phyloP scores from a whole-genome alignment of 495 filamentous ascomycete genomes.

The Aeminium ludgeri region DNA sequence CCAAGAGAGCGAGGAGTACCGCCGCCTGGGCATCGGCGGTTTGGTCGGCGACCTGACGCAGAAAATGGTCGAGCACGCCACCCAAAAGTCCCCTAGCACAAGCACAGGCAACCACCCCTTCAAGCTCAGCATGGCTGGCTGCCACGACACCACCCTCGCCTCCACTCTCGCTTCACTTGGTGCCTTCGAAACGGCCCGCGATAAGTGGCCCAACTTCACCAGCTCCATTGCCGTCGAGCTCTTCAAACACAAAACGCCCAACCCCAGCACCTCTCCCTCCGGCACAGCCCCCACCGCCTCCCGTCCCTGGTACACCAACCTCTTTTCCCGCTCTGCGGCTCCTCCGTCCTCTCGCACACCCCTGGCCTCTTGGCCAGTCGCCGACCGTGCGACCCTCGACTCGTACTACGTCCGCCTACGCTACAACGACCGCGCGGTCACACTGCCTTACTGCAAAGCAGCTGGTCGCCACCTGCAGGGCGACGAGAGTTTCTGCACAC shows the following conservation, averaged over 20 bases:
- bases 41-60: conserved; percentile 71
- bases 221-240: conserved; percentile 83
- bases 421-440: conserved; percentile 73
- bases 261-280: conserved; percentile 15
- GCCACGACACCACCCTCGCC: conserved; percentile 88
- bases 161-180: conserved; percentile 63
- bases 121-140: conserved; percentile 63
- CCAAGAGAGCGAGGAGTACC: conserved; percentile 66
- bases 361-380: conserved; percentile 29
- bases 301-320: conserved; percentile 28
- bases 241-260: conserved; percentile 34
- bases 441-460: conserved; percentile 62
- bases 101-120: conserved; percentile 31
- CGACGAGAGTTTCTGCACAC: conserved; percentile 80
- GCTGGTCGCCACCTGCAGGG: conserved; percentile 72
- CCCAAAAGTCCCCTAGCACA: conserved; percentile 29
- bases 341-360: conserved; percentile 30
- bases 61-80: conserved; percentile 44
- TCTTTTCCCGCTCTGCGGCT: conserved; percentile 24
- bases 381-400: conserved; percentile 38
- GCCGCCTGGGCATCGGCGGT: conserved; percentile 67
- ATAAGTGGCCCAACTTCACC: conserved; percentile 80
- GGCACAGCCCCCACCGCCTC: conserved; percentile 1
- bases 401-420: conserved; percentile 85
- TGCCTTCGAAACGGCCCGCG: conserved; percentile 33